These are phyloP conservation scores for Ascobolus immersus DNA, from an alignment of 495 filamentous ascomycete species.

Conservation along the genomic window DNA sequence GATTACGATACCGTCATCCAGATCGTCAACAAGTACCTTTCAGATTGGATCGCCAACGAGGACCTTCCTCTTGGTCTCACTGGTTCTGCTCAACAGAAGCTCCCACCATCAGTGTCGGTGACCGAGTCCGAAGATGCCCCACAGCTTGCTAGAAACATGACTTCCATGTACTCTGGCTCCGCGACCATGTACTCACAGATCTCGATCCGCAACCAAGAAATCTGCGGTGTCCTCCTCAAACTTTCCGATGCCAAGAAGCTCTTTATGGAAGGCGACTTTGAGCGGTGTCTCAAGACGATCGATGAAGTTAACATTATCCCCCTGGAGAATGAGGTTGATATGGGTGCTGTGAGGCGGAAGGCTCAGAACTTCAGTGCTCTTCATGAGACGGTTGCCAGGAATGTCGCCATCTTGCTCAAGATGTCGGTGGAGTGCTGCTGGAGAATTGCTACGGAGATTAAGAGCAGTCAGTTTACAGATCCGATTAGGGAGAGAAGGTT, in stretches of 20 bases:
- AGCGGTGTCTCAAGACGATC: slow-evolving; percentile 54
- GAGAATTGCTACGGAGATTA: slow-evolving; percentile 40
- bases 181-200: slow-evolving; percentile 11
- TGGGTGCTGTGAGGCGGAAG: slow-evolving; percentile 42
- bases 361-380: slow-evolving; percentile 53
- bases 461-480: slow-evolving; percentile 41
- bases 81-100: background rate
- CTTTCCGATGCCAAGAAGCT: slow-evolving; percentile 52
- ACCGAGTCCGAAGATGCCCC: slow-evolving; percentile 69
- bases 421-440: slow-evolving; percentile 77
- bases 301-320: slow-evolving; percentile 49
- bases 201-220: slow-evolving; percentile 32
- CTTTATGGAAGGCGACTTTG: slow-evolving; percentile 46
- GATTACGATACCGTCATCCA: slow-evolving; percentile 78
- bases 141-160: slow-evolving; percentile 53
- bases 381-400: slow-evolving; percentile 52
- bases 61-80: slow-evolving; percentile 3
- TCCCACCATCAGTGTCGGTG: slow-evolving; percentile 18
- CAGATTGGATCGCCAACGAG: slow-evolving; percentile 38
- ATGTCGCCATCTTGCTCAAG: slow-evolving; percentile 66
- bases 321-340: slow-evolving; percentile 38
- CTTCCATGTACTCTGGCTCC: slow-evolving; percentile 35
- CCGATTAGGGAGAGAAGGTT: slow-evolving; percentile 43
- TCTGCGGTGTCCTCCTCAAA: slow-evolving; percentile 43
- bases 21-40: slow-evolving; percentile 73